phyloP scores from a whole-genome alignment of 208 protist genomes.

The Crithidia bombi region DNA sequence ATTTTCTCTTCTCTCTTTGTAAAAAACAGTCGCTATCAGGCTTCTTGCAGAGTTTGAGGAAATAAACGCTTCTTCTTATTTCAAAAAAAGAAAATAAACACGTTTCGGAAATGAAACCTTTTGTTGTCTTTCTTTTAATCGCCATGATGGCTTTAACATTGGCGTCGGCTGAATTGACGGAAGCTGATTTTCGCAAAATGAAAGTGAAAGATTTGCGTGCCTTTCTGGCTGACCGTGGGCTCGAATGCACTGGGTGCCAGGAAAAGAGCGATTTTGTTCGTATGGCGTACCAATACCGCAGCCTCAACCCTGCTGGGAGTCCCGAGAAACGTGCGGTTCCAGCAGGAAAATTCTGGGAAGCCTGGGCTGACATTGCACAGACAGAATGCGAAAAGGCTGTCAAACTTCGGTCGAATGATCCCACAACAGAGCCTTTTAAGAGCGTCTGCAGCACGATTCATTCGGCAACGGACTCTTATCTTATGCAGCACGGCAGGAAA shows the following conservation, averaged over 20 bases:
- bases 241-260: constrained; percentile 77
- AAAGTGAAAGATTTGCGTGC: constrained; percentile 87
- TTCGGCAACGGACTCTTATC: constrained; percentile 65
- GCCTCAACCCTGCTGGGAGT: constrained; percentile 59
- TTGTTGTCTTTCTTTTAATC: constrained; percentile 15
- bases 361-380: constrained; percentile 66
- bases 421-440: constrained; percentile 38
- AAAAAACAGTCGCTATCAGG: no score
- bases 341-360: constrained; percentile 75
- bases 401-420: constrained; percentile 48
- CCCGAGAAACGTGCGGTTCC: constrained; percentile 68
- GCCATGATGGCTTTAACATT: constrained; percentile 26
- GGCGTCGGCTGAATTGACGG: constrained; percentile 35
- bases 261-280: constrained; percentile 91
- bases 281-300: constrained; percentile 71
- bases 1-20: constrained; percentile 5
- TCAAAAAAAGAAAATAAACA: constrained; percentile 18
- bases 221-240: constrained; percentile 78
- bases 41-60: no score
- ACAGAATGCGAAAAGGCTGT: constrained; percentile 56
- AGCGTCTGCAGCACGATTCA: constrained; percentile 61
- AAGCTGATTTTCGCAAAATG: constrained; percentile 86
- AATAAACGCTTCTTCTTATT: background rate
- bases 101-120: constrained; percentile 21
- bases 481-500: constrained; percentile 84